Percentiles rank a stretch among this genome's conserved stretches.
These are phyloP conservation scores for Castanospermum australe DNA, from an alignment of 306 rosid species.

Conservation along the genomic window DNA sequence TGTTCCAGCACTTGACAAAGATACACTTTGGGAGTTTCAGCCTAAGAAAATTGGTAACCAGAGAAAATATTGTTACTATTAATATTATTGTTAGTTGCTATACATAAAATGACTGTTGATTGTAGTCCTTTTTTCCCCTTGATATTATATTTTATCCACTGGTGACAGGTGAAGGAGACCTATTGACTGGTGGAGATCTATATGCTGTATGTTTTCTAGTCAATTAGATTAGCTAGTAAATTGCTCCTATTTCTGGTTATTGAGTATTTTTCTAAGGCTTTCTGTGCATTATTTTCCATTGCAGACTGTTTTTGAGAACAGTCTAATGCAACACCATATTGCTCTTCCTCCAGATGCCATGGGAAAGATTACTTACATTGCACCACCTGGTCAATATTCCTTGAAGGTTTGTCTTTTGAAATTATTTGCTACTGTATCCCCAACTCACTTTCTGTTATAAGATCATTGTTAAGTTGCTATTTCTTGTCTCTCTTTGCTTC, in stretches of 20 bases:
- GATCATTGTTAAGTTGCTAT: neutral
- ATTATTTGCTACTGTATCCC: neutral
- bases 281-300: slow-evolving; percentile 4
- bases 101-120: neutral
- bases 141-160: neutral
- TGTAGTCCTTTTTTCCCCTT: neutral
- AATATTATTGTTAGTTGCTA: neutral
- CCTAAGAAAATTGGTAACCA: slow-evolving; percentile 64
- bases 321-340: slow-evolving; percentile 67
- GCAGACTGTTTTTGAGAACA: slow-evolving; percentile 77
- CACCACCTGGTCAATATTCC: slow-evolving; percentile 79
- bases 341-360: slow-evolving; percentile 72
- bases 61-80: neutral
- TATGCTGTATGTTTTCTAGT: slow-evolving; percentile 59
- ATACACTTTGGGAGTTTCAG: slow-evolving; percentile 73
- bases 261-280: neutral
- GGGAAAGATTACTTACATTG: slow-evolving; percentile 70
- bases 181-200: slow-evolving; percentile 72
- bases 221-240: neutral
- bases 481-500: neutral
- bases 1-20: slow-evolving; percentile 86
- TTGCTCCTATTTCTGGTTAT: neutral
- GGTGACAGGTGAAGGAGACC: slow-evolving; percentile 72
- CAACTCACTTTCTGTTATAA: neutral
- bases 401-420: slow-evolving; percentile 45